Evolutionary conservation across 352 stramenopile species (phyloP).

Genomic region (Blastocystis sp.): DNA sequence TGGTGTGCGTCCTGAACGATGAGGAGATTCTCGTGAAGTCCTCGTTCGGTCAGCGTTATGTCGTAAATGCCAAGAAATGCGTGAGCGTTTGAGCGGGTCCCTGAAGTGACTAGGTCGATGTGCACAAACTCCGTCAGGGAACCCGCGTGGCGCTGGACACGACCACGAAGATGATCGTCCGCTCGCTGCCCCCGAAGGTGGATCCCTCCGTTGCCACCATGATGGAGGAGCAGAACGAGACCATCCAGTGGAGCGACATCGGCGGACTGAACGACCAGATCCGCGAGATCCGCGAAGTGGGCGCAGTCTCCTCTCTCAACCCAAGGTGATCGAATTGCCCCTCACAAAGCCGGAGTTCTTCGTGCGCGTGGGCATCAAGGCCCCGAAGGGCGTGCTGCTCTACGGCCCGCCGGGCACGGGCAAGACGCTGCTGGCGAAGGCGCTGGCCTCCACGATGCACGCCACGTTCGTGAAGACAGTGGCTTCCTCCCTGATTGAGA

Average conservation of each 20-base stretch:
- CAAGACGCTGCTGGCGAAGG: conserved; percentile 95
- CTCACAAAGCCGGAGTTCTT: conserved; percentile 99
- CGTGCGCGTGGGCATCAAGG: conserved; percentile 93
- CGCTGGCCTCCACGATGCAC: conserved; percentile 96
- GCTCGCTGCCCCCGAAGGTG: conserved; percentile 92
- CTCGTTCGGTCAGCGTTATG: conserved; percentile 54
- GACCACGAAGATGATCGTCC: conserved; percentile 99
- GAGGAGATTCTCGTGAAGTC: conserved; percentile 68
- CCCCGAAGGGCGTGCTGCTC: conserved; percentile 92
- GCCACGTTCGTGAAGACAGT: conserved; percentile 99
- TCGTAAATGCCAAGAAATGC: conserved; percentile 66
- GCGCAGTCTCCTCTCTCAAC: not conserved
- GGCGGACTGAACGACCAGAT: conserved; percentile 98
- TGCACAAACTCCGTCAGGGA: conserved; percentile 88
- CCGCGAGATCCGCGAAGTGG: conserved; percentile 84
- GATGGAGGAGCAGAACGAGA: conserved; percentile 93
- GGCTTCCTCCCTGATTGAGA: conserved; percentile 97
- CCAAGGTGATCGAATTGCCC: conserved; percentile 92
- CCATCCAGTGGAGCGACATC: conserved; percentile 93
- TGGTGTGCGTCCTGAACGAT: conserved; percentile 68
- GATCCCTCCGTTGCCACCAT: conserved; percentile 99
- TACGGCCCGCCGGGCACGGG: conserved; percentile 96
- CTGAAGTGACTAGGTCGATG: conserved; percentile 50
- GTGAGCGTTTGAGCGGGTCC: not conserved
- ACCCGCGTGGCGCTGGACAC: conserved; percentile 96